These are phyloP conservation scores for Debaryomyces robertsiae DNA, from an alignment of 1,139 yeast genomes.

Conservation along the genomic window DNA sequence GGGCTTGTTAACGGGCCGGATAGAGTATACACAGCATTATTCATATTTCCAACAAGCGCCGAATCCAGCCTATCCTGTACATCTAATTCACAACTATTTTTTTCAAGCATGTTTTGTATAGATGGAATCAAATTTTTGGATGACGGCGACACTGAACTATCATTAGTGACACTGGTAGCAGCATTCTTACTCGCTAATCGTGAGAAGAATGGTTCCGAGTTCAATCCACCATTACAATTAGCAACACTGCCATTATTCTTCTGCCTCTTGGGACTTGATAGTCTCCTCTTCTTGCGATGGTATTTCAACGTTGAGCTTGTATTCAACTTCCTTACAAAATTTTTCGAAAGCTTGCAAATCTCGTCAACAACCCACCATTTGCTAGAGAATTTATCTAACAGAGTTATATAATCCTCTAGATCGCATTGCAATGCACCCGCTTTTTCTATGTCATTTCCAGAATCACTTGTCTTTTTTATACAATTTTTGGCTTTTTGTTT, in stretches of 20 bases:
- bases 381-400: conserved; percentile 24
- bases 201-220: neutral
- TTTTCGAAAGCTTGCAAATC: conserved; percentile 26
- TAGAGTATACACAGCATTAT: neutral
- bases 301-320: conserved; percentile 1
- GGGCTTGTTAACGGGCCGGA: neutral
- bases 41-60: neutral
- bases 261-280: neutral
- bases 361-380: conserved; percentile 38
- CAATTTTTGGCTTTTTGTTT: conserved; percentile 16
- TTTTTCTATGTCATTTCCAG: conserved; percentile 12
- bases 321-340: conserved; percentile 24
- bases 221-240: neutral
- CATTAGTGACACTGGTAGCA: neutral
- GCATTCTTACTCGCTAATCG: neutral
- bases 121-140: conserved; percentile 8
- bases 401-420: conserved; percentile 24
- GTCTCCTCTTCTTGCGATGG: neutral
- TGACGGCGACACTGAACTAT: neutral
- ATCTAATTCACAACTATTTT: neutral
- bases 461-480: conserved; percentile 7
- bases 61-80: too few relatives aligned
- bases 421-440: conserved; percentile 9
- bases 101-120: conserved; percentile 10
- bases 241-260: neutral